Evolutionary conservation across 2,329 filamentous ascomycete species (phyloP), one percentile per base, ranked within the genome.

Genomic region (Escovopsis sp.): DNA sequence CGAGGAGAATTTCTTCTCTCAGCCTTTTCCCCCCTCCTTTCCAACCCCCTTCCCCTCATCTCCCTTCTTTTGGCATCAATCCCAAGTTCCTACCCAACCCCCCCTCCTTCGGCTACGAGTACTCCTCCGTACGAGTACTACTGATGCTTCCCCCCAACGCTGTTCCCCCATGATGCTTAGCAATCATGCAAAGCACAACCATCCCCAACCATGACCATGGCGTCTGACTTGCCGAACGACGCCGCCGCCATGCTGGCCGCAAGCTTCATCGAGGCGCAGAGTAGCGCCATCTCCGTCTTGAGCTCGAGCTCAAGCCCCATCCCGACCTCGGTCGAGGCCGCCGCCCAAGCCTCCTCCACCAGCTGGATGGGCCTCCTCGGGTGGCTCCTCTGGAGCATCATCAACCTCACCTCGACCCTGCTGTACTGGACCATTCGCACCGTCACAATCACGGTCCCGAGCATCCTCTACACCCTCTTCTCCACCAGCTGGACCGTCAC

Each of bases 401-500:
- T 81, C 43, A 74, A 75, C 41, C 53, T 75, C 34, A 57, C 74
- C 35, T 74, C 76, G 14, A 70, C 67, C 15, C 60, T 79, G 29
- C 55, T 81, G 35, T 93, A 91, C 64, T 94, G 84, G 79, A 62
- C 79, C 42, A 76, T 94, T 51, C 85, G 83, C 46, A 83, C 94
- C 54, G 74, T 80, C 14, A 94, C 89, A 24, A 87, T 96, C 50
- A 93, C 85, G 13, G 61, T 95, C 45, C 91, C 91, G 35, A 86
- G 85, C 58, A 77, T 91, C 61, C 74, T 96, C 14, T 98, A 94
- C 59, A 84, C 79, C 6, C 69, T 94, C 47, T 85, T 94, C 56
- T 94, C 87, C 6, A 89, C 86, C 48, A 95, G 84, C 60, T 68
- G 94, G 67, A 98, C 91, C 0, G 85, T 98, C 56, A 98, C 91